These are phyloP conservation scores for Lactarius akahatsu DNA, from an alignment of 768 basidiomycete species.

Conservation along the genomic window DNA sequence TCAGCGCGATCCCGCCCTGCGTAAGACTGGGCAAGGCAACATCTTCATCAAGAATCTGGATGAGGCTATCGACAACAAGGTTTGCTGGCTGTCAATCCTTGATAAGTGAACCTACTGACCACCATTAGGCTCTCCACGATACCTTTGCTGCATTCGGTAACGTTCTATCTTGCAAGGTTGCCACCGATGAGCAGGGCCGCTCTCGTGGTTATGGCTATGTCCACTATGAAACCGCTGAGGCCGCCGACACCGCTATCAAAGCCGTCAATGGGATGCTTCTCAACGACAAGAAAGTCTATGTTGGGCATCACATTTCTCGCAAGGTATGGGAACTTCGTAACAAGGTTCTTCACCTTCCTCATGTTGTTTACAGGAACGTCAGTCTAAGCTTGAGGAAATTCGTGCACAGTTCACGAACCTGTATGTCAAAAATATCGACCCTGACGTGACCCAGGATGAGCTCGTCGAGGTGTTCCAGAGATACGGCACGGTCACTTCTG, in stretches of 20 bases:
- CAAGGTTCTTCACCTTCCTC: slow-evolving; percentile 6
- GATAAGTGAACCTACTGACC: slow-evolving; percentile 5
- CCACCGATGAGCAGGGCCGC: slow-evolving; percentile 90
- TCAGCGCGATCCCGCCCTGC: slow-evolving; percentile 97
- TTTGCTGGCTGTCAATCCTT: slow-evolving; percentile 32
- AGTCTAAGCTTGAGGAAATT: slow-evolving; percentile 98
- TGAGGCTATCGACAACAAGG: slow-evolving; percentile 97
- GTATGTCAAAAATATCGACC: slow-evolving; percentile 95
- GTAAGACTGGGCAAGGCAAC: slow-evolving; percentile 99
- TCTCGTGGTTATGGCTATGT: slow-evolving; percentile 99
- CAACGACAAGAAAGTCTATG: slow-evolving; percentile 99
- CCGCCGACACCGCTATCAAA: slow-evolving; percentile 94
- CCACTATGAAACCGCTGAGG: slow-evolving; percentile 97
- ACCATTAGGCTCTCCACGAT: slow-evolving; percentile 87
- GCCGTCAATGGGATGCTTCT: slow-evolving; percentile 98
- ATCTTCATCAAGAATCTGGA: slow-evolving; percentile 99
- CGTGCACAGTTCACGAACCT: slow-evolving; percentile 97
- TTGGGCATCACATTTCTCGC: slow-evolving; percentile 95
- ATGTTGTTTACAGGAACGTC: slow-evolving; percentile 68
- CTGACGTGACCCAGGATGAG: slow-evolving; percentile 79
- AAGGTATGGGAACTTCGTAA: slow-evolving; percentile 52
- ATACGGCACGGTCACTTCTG: slow-evolving; percentile 87
- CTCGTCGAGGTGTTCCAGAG: slow-evolving; percentile 76
- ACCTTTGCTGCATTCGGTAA: slow-evolving; percentile 99
- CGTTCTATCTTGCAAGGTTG: slow-evolving; percentile 99